These are phyloP conservation scores for Pythium volutum DNA, from an alignment of 352 stramenopile genomes.

Conservation along the genomic window DNA sequence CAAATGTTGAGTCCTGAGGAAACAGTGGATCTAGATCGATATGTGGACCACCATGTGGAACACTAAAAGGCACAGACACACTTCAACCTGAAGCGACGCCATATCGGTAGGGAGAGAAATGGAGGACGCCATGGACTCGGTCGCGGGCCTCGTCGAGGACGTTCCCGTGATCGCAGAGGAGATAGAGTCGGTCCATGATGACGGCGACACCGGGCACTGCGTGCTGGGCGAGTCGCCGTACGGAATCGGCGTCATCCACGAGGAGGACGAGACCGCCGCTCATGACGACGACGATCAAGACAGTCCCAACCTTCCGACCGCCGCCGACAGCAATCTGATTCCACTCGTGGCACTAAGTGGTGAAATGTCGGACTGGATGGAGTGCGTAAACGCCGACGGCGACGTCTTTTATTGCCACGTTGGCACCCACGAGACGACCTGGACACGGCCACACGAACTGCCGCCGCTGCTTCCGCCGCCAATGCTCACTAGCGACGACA, in stretches of 20 bases:
- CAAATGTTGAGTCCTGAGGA: neutral
- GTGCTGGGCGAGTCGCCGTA: neutral
- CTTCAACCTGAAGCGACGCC: constrained; percentile 4
- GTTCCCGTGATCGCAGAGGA: neutral
- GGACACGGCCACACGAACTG: constrained; percentile 27
- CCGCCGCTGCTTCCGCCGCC: neutral
- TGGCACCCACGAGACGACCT: constrained; percentile 41
- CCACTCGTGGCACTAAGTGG: constrained; percentile 14
- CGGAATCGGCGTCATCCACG: constrained; percentile 20
- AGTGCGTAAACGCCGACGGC: constrained; percentile 38
- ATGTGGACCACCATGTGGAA: neutral
- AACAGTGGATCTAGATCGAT: neutral
- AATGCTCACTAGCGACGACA: no score
- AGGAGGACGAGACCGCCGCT: constrained; percentile 1
- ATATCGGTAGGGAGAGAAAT: neutral
- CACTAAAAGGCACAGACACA: neutral
- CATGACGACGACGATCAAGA: neutral
- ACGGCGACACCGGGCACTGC: neutral
- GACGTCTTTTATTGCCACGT: constrained; percentile 46
- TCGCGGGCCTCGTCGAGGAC: neutral
- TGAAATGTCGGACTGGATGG: constrained; percentile 32
- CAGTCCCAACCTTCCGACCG: neutral
- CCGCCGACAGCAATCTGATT: constrained; percentile 7
- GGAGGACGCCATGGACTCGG: neutral
- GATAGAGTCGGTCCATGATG: neutral